Evolutionary conservation across 208 protist genomes (phyloP), one percentile per base, ranked within the genome.

Genomic region (Leishmania amazonensis): DNA sequence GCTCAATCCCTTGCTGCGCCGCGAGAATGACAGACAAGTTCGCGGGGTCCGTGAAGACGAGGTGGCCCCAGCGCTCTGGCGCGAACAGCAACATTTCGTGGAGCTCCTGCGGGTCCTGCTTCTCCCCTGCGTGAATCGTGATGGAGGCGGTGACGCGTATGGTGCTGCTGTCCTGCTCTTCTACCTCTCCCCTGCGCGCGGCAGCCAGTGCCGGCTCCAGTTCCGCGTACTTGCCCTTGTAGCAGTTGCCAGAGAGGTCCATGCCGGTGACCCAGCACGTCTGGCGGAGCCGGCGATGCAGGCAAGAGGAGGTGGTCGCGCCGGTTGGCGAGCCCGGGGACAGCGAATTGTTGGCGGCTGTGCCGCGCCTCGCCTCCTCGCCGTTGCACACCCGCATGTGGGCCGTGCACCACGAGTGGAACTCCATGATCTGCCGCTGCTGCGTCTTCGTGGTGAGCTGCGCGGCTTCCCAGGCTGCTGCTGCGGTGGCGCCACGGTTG

Each of bases 211-310:
- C 81, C 8, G 80, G 71, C 31, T 87, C 31, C 75, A 96, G 95
- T 15, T 85, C 89, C 6, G 65, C 35, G 80, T 93, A 97, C 35
- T 42, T 47, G n/a, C 89, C 89, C 78, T 95, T 96, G 62, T 93
- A 94, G 78, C 91, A 96, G 87, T 98, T 95, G 38, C 96, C 96
- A 31, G 89, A 92, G 81, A 98, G 91, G 85, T 98, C 95, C 54
- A 96, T 79, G 19, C 95, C 95, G 1, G 87, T 94, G 53, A 97
- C 80, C 92, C 93, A 96, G 77, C 93, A 96, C 35, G 77, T 92
- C 47, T 75, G 73, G 9, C 91, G 91, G 76, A 93, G 83, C n/a
- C 57, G 58, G 60, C 35, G 28, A 38, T 28, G 51, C 5, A 7
- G 68, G 21, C 24, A 70, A 35, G 51, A 54, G 51, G 51, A 54